Evolutionary conservation across 257 asterid species (phyloP).

Genomic region (Ehretia macrophylla): DNA sequence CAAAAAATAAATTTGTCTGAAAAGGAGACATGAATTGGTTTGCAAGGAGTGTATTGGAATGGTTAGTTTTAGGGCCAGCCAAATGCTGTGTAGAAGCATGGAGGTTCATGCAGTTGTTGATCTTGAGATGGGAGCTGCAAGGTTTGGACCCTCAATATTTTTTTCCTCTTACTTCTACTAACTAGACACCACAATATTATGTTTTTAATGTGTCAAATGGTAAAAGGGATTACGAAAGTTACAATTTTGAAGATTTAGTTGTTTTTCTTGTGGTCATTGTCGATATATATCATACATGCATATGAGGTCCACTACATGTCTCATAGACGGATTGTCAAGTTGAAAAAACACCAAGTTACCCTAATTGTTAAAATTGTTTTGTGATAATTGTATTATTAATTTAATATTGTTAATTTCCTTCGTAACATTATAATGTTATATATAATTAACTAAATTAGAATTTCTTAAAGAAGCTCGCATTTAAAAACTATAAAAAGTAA

Average conservation of each 20-base stretch:
- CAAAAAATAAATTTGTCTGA: no score
- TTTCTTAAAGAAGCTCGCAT: no score
- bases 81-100: background rate
- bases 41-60: background rate
- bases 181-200: background rate
- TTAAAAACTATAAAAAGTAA: no score
- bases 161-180: background rate
- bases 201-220: background rate
- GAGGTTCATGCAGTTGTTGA: slow-evolving; percentile 5
- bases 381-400: no score
- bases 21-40: slow-evolving; percentile 7
- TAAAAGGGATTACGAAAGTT: background rate
- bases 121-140: slow-evolving; percentile 19
- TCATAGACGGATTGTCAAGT: no score
- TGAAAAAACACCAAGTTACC: no score
- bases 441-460: no score
- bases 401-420: no score
- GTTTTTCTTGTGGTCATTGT: background rate
- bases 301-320: no score
- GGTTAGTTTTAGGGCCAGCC: slow-evolving; percentile 2
- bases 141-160: slow-evolving; percentile 19
- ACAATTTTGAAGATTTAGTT: background rate
- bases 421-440: no score
- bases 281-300: no score
- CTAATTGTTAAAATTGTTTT: no score